Conservation (phyloP, 176 grass and related monocot species). For the Phragmites australis region DNA sequence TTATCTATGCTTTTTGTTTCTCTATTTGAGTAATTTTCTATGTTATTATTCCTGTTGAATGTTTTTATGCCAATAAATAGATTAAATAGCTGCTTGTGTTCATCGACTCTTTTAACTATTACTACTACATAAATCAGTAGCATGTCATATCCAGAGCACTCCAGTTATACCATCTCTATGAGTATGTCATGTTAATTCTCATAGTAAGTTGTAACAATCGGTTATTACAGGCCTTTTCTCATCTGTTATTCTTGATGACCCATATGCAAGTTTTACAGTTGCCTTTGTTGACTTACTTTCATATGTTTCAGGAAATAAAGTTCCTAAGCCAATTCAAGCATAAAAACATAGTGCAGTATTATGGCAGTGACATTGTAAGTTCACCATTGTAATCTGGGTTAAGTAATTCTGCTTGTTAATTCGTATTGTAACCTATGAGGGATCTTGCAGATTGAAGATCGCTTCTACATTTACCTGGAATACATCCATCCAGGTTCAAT, state of each 20-base stretch:
- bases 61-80: conserved; percentile 14
- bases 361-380: conserved; percentile 89
- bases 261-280: conserved; percentile 17
- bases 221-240: conserved; percentile 15
- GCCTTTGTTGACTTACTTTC: conserved; percentile 35
- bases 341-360: conserved; percentile 94
- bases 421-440: conserved; percentile 25
- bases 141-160: conserved; percentile 17
- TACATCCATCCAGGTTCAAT: conserved; percentile 98
- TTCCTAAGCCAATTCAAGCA: conserved; percentile 96
- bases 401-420: not conserved
- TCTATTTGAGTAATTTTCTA: conserved; percentile 19
- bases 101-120: not conserved
- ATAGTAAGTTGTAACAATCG: not conserved
- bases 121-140: no score
- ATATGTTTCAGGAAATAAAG: conserved; percentile 84
- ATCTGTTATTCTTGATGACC: conserved; percentile 14
- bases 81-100: conserved; percentile 15
- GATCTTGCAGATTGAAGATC: conserved; percentile 60
- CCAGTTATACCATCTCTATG: not conserved
- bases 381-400: conserved; percentile 26
- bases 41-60: conserved; percentile 13
- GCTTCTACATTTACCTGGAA: conserved; percentile 96
- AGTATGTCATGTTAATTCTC: not conserved
- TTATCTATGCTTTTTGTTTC: not conserved